Percentiles rank a stretch among this genome's conserved stretches.
phyloP scores from a whole-genome alignment of 495 filamentous ascomycete genomes.

The Aspergillus carlsbadensis region DNA sequence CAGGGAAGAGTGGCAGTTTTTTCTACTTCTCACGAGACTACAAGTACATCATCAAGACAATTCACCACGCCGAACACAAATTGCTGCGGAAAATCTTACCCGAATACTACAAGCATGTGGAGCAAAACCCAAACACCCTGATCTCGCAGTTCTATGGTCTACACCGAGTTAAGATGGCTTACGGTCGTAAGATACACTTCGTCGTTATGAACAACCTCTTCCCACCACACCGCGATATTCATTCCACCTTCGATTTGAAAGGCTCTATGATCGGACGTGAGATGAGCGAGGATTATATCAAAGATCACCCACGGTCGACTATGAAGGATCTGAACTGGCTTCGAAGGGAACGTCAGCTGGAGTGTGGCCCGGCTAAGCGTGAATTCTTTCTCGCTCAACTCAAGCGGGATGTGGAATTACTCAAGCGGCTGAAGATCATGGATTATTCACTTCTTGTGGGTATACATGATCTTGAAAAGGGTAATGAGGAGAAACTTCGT shows the following conservation, averaged over 20 bases:
- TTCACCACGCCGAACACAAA: conserved; percentile 95
- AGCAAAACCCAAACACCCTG: conserved; percentile 89
- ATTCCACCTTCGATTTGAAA: conserved; percentile 95
- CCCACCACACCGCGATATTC: conserved; percentile 94
- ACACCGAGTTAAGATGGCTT: conserved; percentile 97
- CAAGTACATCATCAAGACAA: conserved; percentile 99
- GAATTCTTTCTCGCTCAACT: conserved; percentile 84
- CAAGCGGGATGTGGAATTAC: conserved; percentile 76
- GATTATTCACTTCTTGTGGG: conserved; percentile 96
- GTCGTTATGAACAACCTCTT: conserved; percentile 99
- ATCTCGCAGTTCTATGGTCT: conserved; percentile 98
- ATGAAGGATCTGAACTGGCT: conserved; percentile 98
- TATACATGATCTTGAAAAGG: conserved; percentile 83
- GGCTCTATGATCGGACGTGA: conserved; percentile 95
- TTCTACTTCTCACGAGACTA: conserved; percentile 99
- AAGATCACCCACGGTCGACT: conserved; percentile 86
- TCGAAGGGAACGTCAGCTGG: conserved; percentile 76
- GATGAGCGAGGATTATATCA: conserved; percentile 82
- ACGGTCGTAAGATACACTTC: conserved; percentile 97
- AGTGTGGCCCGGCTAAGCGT: conserved; percentile 86
- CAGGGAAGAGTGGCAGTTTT: conserved; percentile 97
- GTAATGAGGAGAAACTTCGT: conserved; percentile 93
- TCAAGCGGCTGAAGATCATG: conserved; percentile 93
- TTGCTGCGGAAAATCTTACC: conserved; percentile 88
- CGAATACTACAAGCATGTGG: conserved; percentile 93